Evolutionary conservation across 2,329 filamentous ascomycete species (phyloP).

Genomic region (Colletotrichum acutatum): DNA sequence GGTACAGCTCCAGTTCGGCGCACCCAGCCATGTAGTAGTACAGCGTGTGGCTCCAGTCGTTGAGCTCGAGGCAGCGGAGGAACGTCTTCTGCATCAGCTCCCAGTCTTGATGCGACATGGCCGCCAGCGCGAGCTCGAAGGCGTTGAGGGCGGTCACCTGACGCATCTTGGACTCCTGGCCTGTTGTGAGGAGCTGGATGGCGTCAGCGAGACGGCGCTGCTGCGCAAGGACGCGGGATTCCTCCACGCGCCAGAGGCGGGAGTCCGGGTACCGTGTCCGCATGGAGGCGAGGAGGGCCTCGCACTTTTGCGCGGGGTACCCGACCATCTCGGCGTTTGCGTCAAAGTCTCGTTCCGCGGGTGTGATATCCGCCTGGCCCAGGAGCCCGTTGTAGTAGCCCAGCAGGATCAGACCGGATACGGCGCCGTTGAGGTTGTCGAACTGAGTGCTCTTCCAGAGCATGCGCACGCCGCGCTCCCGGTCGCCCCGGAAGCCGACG

Average conservation of each 20-base stretch:
- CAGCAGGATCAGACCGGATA: constrained; percentile 83
- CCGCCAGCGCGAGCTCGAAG: constrained; percentile 84
- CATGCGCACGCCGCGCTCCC: constrained; percentile 82
- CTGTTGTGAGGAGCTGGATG: constrained; percentile 70
- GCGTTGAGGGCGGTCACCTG: constrained; percentile 87
- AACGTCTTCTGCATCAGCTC: constrained; percentile 79
- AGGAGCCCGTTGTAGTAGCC: constrained; percentile 90
- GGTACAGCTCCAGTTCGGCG: constrained; percentile 84
- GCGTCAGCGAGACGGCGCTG: constrained; percentile 75
- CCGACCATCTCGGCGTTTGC: constrained; percentile 70
- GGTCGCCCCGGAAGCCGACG: constrained; percentile 91
- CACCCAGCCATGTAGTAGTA: constrained; percentile 91
- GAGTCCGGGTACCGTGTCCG: constrained; percentile 82
- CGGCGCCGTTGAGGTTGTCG: constrained; percentile 90
- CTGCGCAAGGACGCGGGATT: constrained; percentile 80
- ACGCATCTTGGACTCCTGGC: constrained; percentile 78
- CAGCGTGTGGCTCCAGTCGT: constrained; percentile 89
- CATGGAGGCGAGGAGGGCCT: constrained; percentile 77
- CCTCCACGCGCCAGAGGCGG: constrained; percentile 87
- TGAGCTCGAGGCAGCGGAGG: constrained; percentile 78
- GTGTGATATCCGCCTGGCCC: constrained; percentile 88
- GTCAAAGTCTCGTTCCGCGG: constrained; percentile 65
- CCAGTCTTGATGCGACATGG: constrained; percentile 85
- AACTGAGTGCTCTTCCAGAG: constrained; percentile 92
- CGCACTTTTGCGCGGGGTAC: constrained; percentile 77